Base-by-base conservation (phyloP, 371 early-diverging fungal species). In the Neoconidiobolus thromboides region DNA sequence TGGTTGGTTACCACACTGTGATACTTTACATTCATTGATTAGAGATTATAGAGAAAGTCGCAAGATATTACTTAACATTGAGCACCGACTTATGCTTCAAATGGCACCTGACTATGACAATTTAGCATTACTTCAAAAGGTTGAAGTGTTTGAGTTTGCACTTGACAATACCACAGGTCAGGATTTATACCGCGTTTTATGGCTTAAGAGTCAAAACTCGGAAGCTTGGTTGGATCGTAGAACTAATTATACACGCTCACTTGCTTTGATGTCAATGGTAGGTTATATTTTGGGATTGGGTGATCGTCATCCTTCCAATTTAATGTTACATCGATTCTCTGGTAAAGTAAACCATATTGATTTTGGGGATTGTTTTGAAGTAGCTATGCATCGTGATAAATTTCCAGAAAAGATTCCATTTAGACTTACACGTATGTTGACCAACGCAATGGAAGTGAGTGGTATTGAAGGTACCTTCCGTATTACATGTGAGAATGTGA, bases 291-390 rank as follows among this genome's bases (percentile, higher is more conserved):
- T 98, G 9, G 99, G 99, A 14, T 71, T 98, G 15, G 99, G 99
- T 4, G 99, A 98, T 70, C 77, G 99, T 9, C 99, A 98, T 71
- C 96, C 98, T 2, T 93, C 96, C 9, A 98, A 98, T 66, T 75
- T 98, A 53, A 93, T 98, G 91, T 68, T 98, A 60, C 92, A 98
- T 63, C 75, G 87, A 36, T 80, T 76, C 43, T 86, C 91, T 1
- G 96, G 96, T 65, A 94, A 95, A 67, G 85, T 96, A 5, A 85
- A 96, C n/a, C 98, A 98, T 62, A 96, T 98, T 65, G 99, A 98
- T 71, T 93, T 98, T 71, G 98, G 98, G 43, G 97, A 96, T 65
- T 96, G 98, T 71, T 98, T 98, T 64, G 99, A 98, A 77, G 88
- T 95, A 15, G 93, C 96, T 4, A 90, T 90, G 82, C 89, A 92